Evolutionary conservation across 2,329 filamentous ascomycete genomes (phyloP).

Genomic region (Nothomitra cinnamomea): DNA sequence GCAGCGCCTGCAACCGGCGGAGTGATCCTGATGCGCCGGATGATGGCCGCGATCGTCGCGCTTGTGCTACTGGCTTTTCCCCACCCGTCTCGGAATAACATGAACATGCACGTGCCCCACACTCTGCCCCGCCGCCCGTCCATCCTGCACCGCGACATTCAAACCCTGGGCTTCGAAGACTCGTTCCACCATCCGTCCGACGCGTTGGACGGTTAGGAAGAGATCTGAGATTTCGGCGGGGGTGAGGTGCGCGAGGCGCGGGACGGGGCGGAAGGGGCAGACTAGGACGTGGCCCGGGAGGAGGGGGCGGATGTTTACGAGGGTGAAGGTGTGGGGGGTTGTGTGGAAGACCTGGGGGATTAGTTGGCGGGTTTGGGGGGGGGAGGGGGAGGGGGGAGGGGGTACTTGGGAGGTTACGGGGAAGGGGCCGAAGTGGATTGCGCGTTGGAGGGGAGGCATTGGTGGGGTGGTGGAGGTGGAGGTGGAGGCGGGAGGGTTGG

Average conservation of each 20-base stretch:
- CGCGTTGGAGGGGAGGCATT: no score
- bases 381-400: conserved; percentile 7
- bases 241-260: conserved; percentile 59
- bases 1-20: no score
- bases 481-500: no score
- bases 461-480: no score
- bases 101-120: conserved; percentile 90
- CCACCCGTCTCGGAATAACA: conserved; percentile 56
- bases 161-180: conserved; percentile 53
- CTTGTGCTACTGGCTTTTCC: no score
- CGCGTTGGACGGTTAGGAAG: conserved; percentile 69
- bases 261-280: conserved; percentile 53
- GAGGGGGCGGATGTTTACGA: conserved; percentile 92
- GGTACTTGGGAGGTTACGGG: conserved; percentile 57
- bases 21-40: no score
- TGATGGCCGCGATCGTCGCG: no score
- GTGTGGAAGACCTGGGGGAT: conserved; percentile 90
- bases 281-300: conserved; percentile 87
- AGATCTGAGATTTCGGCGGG: conserved; percentile 62
- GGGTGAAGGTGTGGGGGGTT: conserved; percentile 63
- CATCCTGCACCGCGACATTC: conserved; percentile 93
- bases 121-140: conserved; percentile 76
- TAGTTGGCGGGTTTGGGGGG: no score
- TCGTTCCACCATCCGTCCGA: conserved; percentile 56
- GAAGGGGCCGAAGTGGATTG: conserved; percentile 57